phyloP scores from a whole-genome alignment of 2,329 filamentous ascomycete species.

The Coniochaeta ligniaria region DNA sequence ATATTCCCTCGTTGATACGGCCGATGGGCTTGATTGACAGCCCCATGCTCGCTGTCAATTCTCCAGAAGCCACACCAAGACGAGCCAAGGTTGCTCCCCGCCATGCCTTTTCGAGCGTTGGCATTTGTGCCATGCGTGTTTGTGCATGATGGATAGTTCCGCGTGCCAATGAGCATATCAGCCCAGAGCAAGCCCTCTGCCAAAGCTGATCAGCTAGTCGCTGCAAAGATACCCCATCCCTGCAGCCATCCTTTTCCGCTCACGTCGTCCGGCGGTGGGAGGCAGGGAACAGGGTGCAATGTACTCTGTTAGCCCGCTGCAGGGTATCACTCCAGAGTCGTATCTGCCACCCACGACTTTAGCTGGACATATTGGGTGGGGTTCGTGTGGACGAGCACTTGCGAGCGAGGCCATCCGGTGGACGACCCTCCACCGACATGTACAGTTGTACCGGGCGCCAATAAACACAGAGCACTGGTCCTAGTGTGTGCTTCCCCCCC shows the following conservation, averaged over 20 bases:
- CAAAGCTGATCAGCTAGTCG: constrained; percentile 13
- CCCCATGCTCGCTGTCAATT: neutral
- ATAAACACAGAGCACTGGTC: constrained; percentile 15
- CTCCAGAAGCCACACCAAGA: neutral
- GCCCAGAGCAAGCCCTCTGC: neutral
- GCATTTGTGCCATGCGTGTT: neutral
- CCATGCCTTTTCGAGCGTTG: constrained; percentile 1
- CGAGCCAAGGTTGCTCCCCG: neutral
- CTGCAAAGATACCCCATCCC: constrained; percentile 18
- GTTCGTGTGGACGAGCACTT: constrained; percentile 19
- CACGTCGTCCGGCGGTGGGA: constrained; percentile 14
- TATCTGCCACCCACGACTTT: neutral
- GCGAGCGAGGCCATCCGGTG: constrained; percentile 19
- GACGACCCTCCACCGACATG: constrained; percentile 9
- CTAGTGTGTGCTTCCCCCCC: neutral
- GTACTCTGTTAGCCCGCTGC: constrained; percentile 8
- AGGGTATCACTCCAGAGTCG: constrained; percentile 8
- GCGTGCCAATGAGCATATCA: constrained; percentile 19
- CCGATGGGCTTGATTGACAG: neutral
- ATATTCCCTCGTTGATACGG: neutral
- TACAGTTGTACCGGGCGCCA: constrained; percentile 14
- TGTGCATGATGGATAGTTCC: constrained; percentile 3
- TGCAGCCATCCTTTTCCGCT: constrained; percentile 18
- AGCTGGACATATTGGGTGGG: constrained; percentile 13
- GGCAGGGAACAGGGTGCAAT: neutral